Percentiles rank a stretch among this genome's conserved stretches.
phyloP scores from a whole-genome alignment of 176 grass and related monocot species.

The Triticum aestivum region DNA sequence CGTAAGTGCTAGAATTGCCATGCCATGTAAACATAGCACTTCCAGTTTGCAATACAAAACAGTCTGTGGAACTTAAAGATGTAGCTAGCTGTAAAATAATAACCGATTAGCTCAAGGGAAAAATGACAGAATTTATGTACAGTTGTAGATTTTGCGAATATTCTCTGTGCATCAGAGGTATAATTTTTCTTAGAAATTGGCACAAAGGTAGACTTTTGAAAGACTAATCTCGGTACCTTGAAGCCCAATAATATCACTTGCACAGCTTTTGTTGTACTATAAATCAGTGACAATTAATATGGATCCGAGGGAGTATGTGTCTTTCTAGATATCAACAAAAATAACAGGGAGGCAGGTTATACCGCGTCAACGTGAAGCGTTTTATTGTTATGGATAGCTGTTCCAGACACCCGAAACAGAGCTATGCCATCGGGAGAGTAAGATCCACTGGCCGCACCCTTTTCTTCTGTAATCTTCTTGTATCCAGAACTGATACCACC shows the following conservation, averaged over 20 bases:
- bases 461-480: slow-evolving; percentile 63
- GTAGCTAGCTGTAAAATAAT: slow-evolving; percentile 69
- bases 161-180: not conserved
- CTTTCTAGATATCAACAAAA: slow-evolving; percentile 1
- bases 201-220: not conserved
- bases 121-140: not conserved
- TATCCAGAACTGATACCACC: slow-evolving; percentile 80
- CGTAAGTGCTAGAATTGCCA: slow-evolving; percentile 81
- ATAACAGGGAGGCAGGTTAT: slow-evolving; percentile 27
- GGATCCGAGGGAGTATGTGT: not conserved
- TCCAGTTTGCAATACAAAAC: slow-evolving; percentile 94
- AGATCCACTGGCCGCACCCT: slow-evolving; percentile 54
- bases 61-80: slow-evolving; percentile 78
- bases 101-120: slow-evolving; percentile 8
- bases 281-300: too few relatives aligned
- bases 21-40: slow-evolving; percentile 86
- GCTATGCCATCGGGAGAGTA: slow-evolving; percentile 80
- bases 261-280: not conserved
- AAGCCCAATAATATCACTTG: not conserved
- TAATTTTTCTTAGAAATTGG: not conserved
- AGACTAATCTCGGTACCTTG: not conserved
- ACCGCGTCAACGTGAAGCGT: slow-evolving; percentile 89
- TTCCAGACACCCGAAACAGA: slow-evolving; percentile 78
- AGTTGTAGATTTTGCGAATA: not conserved
- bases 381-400: slow-evolving; percentile 78